Evolutionary conservation across 305 asterid species (phyloP).

Genomic region (Stenogyne calaminthoides): DNA sequence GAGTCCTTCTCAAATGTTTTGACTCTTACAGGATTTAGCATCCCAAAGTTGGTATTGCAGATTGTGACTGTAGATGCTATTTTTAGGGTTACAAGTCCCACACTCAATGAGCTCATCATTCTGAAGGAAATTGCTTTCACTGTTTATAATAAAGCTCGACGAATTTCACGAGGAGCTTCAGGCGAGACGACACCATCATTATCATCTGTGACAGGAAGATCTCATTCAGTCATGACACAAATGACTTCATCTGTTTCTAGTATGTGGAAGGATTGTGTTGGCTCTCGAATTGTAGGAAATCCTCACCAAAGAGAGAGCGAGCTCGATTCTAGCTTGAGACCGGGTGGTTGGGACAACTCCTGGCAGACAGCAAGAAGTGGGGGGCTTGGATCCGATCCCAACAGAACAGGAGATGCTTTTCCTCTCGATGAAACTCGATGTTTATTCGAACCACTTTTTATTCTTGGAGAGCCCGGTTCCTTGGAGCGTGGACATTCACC

Average conservation of each 20-base stretch:
- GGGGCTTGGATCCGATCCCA: conserved; percentile 71
- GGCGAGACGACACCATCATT: conserved; percentile 59
- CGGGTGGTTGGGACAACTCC: conserved; percentile 89
- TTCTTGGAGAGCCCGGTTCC: conserved; percentile 96
- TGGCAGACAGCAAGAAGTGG: conserved; percentile 93
- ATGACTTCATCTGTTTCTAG: conserved; percentile 75
- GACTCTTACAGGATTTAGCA: conserved; percentile 87
- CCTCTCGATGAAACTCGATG: conserved; percentile 76
- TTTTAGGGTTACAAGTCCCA: conserved; percentile 90
- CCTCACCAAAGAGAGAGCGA: conserved; percentile 88
- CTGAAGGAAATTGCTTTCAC: conserved; percentile 98
- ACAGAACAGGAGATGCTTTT: conserved; percentile 66
- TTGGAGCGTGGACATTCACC: conserved; percentile 85
- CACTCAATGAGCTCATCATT: conserved; percentile 77
- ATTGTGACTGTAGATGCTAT: conserved; percentile 95
- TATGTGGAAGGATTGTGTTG: conserved; percentile 96
- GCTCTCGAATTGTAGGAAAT: conserved; percentile 70
- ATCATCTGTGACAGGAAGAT: conserved; percentile 65
- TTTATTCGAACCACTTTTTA: conserved; percentile 95
- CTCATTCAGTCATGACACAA: conserved; percentile 77
- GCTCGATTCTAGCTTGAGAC: conserved; percentile 87
- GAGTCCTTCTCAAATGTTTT: conserved; percentile 89
- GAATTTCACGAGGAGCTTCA: conserved; percentile 74
- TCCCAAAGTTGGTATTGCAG: conserved; percentile 95
- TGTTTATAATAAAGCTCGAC: conserved; percentile 93